These are phyloP conservation scores for Nannizzia gypsea DNA, from an alignment of 2,329 filamentous ascomycete genomes.

Conservation along the genomic window DNA sequence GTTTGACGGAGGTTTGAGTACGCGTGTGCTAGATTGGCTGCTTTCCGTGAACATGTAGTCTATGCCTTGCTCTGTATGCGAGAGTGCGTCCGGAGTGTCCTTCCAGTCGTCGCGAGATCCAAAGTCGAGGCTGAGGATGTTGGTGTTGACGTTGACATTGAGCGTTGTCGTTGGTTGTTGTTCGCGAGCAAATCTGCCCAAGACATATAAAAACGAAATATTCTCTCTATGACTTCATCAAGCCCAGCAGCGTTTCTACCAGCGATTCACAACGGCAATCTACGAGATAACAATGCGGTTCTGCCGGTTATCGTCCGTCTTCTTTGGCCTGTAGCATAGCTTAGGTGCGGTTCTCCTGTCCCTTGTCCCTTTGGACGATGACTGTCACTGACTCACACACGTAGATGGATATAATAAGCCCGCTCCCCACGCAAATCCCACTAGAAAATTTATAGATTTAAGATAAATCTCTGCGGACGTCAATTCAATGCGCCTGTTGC, in stretches of 20 bases:
- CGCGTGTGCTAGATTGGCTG: not conserved
- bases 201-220: not conserved
- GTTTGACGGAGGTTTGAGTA: not conserved
- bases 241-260: not conserved
- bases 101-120: not conserved
- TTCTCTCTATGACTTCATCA: not conserved
- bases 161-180: not conserved
- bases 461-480: not conserved
- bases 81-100: not conserved
- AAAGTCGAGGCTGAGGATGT: not conserved
- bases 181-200: not conserved
- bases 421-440: not conserved
- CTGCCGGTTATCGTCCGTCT: not conserved
- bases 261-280: not conserved
- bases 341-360: not conserved
- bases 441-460: not conserved
- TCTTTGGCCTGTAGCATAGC: not conserved
- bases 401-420: not conserved
- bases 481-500: not conserved
- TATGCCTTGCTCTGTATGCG: not conserved
- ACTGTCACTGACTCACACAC: not conserved
- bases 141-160: not conserved
- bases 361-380: not conserved
- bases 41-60: conserved; percentile 7
- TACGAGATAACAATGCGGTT: not conserved